Percentiles rank a stretch among this genome's conserved stretches.
These are phyloP conservation scores for Trypanosoma rangeli DNA, from an alignment of 208 protist genomes.

Conservation along the genomic window DNA sequence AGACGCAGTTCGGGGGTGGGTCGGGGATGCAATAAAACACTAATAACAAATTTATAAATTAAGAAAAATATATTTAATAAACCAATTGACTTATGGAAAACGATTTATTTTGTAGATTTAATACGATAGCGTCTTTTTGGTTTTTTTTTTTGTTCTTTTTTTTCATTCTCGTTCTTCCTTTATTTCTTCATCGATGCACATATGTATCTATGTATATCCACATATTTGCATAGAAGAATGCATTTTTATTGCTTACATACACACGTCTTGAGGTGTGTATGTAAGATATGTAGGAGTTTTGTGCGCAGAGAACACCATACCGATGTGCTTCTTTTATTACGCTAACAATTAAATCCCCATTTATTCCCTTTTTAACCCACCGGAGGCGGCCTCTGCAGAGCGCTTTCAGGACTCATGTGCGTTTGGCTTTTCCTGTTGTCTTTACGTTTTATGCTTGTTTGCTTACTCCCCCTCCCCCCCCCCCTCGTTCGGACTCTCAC, in stretches of 20 bases:
- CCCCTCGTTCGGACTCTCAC: no score
- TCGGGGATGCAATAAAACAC: neutral
- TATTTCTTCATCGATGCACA: neutral
- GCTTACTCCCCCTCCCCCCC: neutral
- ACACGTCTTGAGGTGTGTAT: no score
- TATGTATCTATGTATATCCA: slow-evolving; percentile 5
- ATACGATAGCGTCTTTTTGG: neutral
- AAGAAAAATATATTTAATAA: neutral
- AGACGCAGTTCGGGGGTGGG: neutral
- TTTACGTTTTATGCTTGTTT: neutral
- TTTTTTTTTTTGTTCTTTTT: neutral
- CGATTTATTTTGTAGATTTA: neutral
- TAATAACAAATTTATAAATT: neutral
- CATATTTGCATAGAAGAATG: neutral
- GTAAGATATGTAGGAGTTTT: neutral
- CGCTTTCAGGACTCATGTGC: neutral
- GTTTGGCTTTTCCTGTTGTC: slow-evolving; percentile 6
- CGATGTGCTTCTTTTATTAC: no score
- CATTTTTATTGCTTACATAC: no score
- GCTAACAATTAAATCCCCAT: no score
- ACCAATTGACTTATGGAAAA: neutral
- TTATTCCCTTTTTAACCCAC: no score
- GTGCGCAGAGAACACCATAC: no score
- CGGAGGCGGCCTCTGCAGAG: no score
- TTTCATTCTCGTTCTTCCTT: neutral